Evolutionary conservation across 352 stramenopile species (phyloP), one percentile per base, ranked within the genome.

Genomic region (Sclerospora graminicola): DNA sequence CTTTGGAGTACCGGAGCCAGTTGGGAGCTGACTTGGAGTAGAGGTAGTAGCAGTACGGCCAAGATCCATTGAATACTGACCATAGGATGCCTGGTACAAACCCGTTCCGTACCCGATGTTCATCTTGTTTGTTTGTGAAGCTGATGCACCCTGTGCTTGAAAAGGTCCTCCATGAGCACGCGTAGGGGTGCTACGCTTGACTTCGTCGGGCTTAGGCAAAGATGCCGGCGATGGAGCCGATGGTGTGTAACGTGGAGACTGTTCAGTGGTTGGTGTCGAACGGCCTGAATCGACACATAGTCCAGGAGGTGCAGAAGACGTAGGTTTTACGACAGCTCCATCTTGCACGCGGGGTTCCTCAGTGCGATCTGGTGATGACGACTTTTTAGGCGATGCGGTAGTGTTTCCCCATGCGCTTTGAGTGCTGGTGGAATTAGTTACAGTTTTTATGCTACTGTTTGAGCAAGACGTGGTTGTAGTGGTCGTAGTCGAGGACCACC

Each of bases 61-160:
- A 49, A 92, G 60, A 48, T 82, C 76, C 64, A 92, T 89, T 31
- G 71, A 64, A 64, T 92, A 92, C 53, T 92, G 77, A 29, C 69
- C 66, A 55, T 89, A 92, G 3, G 73, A 71, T 16, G 76, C 41
- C 48, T 86, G 81, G 51, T 92, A 92, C 32, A 92, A 42, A 24
- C 66, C 69, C 13, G 69, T 48, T 6, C 58, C 59, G 49, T 84
- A 89, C 23, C 74, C 68, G 10, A 88, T 72, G 43, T 73, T 75
- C 42, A 70, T 79, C 59, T 87, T 67, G 42, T 63, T 85, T 20
- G 55, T 27, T 44, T 86, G 78, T 4, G 45, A 37, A 20, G 66
- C 32, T 26, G 66, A 21, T 19, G 44, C 52, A 15, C 48, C 32
- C 45, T 77, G 63, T n/a, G 47, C 49, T 48, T 77, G 64, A 47